These are phyloP conservation scores for Saccharomyces hybrid DNA, from an alignment of 1,139 yeast genomes.

Conservation along the genomic window DNA sequence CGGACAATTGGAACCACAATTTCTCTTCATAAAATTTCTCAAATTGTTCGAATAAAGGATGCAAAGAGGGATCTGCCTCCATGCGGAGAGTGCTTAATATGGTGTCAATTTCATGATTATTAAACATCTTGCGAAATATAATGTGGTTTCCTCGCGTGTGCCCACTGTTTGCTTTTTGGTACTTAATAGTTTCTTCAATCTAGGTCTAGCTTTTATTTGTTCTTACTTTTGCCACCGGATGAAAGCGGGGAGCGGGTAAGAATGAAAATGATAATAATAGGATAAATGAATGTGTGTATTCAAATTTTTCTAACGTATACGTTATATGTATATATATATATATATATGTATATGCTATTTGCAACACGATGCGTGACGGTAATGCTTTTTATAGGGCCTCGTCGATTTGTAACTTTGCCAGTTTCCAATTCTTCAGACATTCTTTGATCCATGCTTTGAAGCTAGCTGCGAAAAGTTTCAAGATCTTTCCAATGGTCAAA, in stretches of 20 bases:
- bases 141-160: neutral
- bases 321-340: neutral
- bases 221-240: neutral
- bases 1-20: slow-evolving; percentile 74
- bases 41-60: slow-evolving; percentile 61
- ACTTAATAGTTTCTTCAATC: neutral
- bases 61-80: slow-evolving; percentile 55
- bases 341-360: neutral
- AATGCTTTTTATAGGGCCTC: neutral
- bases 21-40: slow-evolving; percentile 86
- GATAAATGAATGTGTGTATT: neutral
- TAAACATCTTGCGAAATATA: neutral
- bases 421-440: slow-evolving; percentile 34
- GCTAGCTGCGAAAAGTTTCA: slow-evolving; percentile 27
- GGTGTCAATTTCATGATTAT: slow-evolving; percentile 34
- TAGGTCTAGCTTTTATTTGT: neutral
- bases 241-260: neutral
- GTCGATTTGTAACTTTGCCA: slow-evolving; percentile 8
- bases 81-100: slow-evolving; percentile 63
- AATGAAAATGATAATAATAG: neutral
- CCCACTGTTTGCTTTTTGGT: neutral
- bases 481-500: slow-evolving; percentile 20
- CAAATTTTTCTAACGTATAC: neutral
- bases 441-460: slow-evolving; percentile 27
- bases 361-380: neutral